Evolutionary conservation across 176 grass and related monocot genomes (phyloP).

Genomic region (Musa beccarii): DNA sequence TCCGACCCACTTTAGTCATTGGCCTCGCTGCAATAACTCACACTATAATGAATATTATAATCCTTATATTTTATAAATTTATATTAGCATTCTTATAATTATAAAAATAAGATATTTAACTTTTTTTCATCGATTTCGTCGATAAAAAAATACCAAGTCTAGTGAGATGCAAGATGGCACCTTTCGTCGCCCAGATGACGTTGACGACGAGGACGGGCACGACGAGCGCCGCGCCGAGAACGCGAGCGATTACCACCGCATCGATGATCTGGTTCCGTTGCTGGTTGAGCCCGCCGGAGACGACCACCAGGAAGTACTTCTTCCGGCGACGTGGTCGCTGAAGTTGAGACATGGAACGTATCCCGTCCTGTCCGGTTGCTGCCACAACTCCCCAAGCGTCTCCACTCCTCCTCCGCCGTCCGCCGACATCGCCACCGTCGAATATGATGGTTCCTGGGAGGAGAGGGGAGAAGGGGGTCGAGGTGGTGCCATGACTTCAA

Average conservation of each 20-base stretch:
- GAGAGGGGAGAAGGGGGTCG: conserved; percentile 18
- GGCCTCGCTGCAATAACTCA: too few species aligned
- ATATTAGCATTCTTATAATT: too few species aligned
- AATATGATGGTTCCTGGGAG: not conserved
- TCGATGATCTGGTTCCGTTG: conserved; percentile 33
- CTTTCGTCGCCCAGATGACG: conserved; percentile 31
- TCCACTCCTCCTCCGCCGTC: not conserved
- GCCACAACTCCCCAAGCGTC: conserved; percentile 22
- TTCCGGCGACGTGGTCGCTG: conserved; percentile 6
- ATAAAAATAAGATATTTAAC: too few species aligned
- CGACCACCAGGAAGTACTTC: conserved; percentile 33
- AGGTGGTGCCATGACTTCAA: conserved; percentile 24
- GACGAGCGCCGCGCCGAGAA: conserved; percentile 23
- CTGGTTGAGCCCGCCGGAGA: conserved; percentile 33
- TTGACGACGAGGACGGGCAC: conserved; percentile 37
- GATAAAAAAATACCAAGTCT: too few species aligned
- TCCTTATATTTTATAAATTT: too few species aligned
- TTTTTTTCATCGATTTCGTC: too few species aligned
- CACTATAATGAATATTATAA: too few species aligned
- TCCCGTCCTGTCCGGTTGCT: conserved; percentile 28
- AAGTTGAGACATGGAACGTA: conserved; percentile 33
- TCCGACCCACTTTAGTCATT: too few species aligned
- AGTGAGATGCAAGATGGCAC: not conserved
- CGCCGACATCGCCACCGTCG: not conserved
- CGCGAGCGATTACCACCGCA: too few species aligned